These are phyloP conservation scores for Nicotiana paniculata DNA, from an alignment of 257 asterid genomes.

Conservation along the genomic window DNA sequence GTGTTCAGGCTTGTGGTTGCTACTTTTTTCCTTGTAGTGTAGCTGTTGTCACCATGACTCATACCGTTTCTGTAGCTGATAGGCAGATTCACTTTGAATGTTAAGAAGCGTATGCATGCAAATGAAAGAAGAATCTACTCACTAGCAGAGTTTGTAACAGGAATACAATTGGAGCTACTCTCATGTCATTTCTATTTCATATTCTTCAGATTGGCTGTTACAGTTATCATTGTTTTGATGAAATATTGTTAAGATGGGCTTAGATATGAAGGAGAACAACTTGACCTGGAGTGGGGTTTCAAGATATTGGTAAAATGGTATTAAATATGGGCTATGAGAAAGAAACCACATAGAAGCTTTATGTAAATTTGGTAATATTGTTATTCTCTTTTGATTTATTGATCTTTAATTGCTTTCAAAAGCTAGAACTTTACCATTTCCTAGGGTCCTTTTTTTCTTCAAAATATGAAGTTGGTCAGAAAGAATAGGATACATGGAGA, in stretches of 20 bases:
- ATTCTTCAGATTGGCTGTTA: background rate
- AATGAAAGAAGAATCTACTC: background rate
- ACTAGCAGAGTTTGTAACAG: background rate
- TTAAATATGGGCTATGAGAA: background rate
- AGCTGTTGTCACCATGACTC: background rate
- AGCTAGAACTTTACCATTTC: background rate
- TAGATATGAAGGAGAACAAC: background rate
- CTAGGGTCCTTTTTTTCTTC: background rate
- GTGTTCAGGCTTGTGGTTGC: background rate
- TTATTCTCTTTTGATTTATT: background rate
- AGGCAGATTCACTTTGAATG: background rate
- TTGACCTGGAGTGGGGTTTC: background rate
- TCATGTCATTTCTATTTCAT: background rate
- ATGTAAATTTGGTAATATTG: background rate
- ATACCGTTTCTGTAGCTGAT: background rate
- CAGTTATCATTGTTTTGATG: background rate
- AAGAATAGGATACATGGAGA: background rate
- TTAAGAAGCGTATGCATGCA: background rate
- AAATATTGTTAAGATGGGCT: background rate
- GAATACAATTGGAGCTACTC: background rate
- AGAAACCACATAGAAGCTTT: background rate
- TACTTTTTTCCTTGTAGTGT: background rate
- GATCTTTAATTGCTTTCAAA: background rate
- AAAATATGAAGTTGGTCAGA: background rate
- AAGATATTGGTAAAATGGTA: background rate